Conservation (phyloP, 768 basidiomycete genomes). For the Rickenella mellea region DNA sequence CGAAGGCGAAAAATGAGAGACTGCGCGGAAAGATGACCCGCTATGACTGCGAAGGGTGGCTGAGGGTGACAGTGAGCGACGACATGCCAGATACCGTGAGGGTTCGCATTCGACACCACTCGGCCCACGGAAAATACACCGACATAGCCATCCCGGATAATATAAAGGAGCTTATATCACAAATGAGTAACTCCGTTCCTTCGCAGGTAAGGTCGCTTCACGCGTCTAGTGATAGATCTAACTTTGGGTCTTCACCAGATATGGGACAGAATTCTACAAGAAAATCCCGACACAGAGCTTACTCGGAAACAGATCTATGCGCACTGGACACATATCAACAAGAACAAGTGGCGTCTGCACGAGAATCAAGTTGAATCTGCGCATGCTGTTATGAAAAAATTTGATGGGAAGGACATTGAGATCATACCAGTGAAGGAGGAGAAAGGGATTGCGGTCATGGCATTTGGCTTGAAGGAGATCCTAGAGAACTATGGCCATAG, state of each 20-base stretch:
- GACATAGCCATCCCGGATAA: background rate
- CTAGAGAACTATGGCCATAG: too few species aligned
- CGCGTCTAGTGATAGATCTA: background rate
- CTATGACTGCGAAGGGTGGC: conserved; percentile 1
- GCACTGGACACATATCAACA: too few species aligned
- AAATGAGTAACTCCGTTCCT: background rate
- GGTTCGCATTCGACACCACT: background rate
- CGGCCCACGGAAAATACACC: background rate
- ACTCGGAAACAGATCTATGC: conserved; percentile 2
- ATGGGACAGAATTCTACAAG: background rate
- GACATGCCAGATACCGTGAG: background rate
- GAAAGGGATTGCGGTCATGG: too few species aligned
- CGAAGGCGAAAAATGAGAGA: background rate
- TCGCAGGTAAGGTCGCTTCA: background rate
- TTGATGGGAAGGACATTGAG: too few species aligned
- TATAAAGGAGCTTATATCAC: background rate
- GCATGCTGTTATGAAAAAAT: too few species aligned
- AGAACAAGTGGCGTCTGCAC: too few species aligned
- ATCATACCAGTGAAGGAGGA: too few species aligned
- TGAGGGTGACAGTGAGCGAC: background rate
- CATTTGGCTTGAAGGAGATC: too few species aligned
- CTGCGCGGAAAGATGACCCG: conserved; percentile 1
- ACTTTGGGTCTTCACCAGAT: background rate
- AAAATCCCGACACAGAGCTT: conserved; percentile 1
- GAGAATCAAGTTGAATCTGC: too few species aligned